Base-by-base conservation (phyloP, 1,284 basidiomycete species). In the Singerocomus rubriflavus region DNA sequence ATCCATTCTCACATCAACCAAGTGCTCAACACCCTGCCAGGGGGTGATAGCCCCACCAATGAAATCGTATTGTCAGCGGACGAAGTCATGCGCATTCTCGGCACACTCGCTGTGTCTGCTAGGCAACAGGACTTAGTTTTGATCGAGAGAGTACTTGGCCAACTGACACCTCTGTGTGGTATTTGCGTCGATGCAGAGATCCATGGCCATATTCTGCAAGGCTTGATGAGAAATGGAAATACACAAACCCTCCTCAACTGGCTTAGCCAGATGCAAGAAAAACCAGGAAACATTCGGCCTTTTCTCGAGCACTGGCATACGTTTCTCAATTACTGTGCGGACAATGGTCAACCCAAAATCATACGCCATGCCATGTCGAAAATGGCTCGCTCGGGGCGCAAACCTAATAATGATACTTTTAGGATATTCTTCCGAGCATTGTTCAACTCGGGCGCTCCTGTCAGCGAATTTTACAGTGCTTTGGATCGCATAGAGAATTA, bases 231-330 rank as follows among this genome's bases (percentile, higher is more conserved):
- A 41, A 66, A 70, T 44, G 72, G 72, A 3, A 73, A 78, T 44
- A 40, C 65, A 5, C 68, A 69, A 43, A 71, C 73, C n/a, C 69
- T 77, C 33, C 58, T 72, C 31, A 64, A 70, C 25, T 83, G 84
- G 77, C 63, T 87, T 4, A 59, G 59, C 38, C 67, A 66, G 21
- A 79, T 84, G 71, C 71, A 75, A 12, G 64, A 67, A 36, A 76
- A 75, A 42, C 71, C 80, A 3, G 76, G 75, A 10, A 59, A 72
- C 33, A 56, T 73, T 35, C 62, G 55, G 7, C 79, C 79, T 0
- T 73, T 74, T n/a, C 64, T 73, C 27, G 68, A 75, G n/a, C 80
- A 82, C 51, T 82, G 80, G 69, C 76, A 81, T 54, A 52, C 72
- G 7, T 73, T 84, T 51, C 64, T 85, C 25, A 67, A 75, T 32